Percentiles rank a stretch among this genome's conserved stretches.
Evolutionary conservation across 805 yeast species (phyloP).

Genomic region (Jamesozyma spencerorum): DNA sequence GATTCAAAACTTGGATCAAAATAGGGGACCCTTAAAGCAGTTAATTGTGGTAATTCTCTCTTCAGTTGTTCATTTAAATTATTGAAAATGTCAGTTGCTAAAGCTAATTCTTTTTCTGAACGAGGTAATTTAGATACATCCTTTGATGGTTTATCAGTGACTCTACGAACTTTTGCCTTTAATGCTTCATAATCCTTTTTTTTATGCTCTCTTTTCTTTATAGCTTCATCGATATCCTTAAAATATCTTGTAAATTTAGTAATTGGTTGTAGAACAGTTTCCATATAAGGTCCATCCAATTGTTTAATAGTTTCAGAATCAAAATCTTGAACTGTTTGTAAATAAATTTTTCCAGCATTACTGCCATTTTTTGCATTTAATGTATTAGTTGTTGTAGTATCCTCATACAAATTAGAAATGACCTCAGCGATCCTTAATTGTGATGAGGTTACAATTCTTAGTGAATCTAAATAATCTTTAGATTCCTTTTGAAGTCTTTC

Average conservation of each 20-base stretch:
- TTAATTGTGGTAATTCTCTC: conserved; percentile 63
- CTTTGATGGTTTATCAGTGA: conserved; percentile 74
- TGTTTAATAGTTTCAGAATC: conserved; percentile 74
- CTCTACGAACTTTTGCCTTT: conserved; percentile 68
- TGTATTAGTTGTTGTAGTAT: conserved; percentile 38
- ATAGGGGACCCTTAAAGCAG: conserved; percentile 69
- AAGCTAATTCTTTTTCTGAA: conserved; percentile 60
- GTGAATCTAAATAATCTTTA: conserved; percentile 66
- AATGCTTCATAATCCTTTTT: conserved; percentile 71
- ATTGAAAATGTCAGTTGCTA: conserved; percentile 65
- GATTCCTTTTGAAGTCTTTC: conserved; percentile 59
- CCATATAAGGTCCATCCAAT: conserved; percentile 77
- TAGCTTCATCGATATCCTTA: conserved; percentile 66
- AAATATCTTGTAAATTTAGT: conserved; percentile 62
- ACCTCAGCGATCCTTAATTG: conserved; percentile 78
- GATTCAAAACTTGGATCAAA: conserved; percentile 79
- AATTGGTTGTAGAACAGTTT: conserved; percentile 69
- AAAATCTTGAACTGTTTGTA: conserved; percentile 63
- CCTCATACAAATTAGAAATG: conserved; percentile 66
- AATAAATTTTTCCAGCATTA: conserved; percentile 55
- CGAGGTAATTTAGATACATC: conserved; percentile 70
- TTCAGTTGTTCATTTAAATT: conserved; percentile 65
- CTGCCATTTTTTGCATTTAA: conserved; percentile 39
- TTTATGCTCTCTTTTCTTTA: conserved; percentile 69
- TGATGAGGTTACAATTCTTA: conserved; percentile 73